Evolutionary conservation across 2,329 filamentous ascomycete genomes (phyloP).

Genomic region (Cercospora sp.): DNA sequence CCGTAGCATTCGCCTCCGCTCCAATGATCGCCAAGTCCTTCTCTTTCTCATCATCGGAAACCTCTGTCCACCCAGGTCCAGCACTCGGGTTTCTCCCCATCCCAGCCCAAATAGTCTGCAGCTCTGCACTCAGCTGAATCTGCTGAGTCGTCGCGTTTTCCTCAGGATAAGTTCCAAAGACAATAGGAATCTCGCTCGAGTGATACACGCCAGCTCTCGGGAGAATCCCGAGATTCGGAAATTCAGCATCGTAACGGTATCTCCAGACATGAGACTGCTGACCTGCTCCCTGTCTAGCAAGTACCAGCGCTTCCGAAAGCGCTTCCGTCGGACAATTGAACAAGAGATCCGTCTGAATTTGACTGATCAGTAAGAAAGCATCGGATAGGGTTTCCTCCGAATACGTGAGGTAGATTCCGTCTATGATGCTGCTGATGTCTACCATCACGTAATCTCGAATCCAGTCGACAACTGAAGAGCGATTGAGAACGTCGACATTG

Average conservation of each 20-base stretch:
- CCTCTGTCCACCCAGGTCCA: conserved; percentile 40
- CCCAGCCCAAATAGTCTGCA: conserved; percentile 40
- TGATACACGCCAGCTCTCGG: conserved; percentile 34
- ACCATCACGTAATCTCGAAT: background rate
- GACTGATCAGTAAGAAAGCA: background rate
- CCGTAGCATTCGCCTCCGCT: background rate
- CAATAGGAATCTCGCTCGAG: conserved; percentile 38
- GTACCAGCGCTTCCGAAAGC: background rate
- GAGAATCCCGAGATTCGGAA: background rate
- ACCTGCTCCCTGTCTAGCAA: background rate
- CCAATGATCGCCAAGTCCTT: background rate
- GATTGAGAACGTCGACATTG: background rate
- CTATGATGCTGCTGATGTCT: background rate
- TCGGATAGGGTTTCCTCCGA: background rate
- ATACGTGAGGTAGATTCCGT: background rate
- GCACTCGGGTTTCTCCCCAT: conserved; percentile 42
- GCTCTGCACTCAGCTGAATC: conserved; percentile 34
- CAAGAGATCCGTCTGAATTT: background rate
- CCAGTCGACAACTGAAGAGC: background rate
- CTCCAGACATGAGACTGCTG: background rate
- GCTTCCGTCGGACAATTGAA: background rate
- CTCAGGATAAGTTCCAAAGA: conserved; percentile 39
- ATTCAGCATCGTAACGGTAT: background rate
- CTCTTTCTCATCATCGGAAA: background rate
- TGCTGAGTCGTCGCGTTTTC: conserved; percentile 36